These are phyloP conservation scores for Mycena alexandri DNA, from an alignment of 768 basidiomycete species.

Conservation along the genomic window DNA sequence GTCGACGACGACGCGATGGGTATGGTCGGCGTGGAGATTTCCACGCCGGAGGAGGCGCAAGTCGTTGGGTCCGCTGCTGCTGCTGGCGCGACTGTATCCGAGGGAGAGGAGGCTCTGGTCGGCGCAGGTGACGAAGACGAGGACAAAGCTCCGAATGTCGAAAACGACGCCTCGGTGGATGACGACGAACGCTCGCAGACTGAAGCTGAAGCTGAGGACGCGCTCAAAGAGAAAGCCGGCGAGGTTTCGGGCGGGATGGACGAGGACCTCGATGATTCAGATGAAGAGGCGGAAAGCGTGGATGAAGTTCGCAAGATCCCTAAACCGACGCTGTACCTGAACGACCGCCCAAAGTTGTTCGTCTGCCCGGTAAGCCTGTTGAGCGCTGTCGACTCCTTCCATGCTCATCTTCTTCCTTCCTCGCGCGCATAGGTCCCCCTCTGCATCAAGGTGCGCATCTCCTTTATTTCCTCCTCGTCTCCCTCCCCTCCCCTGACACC, in stretches of 20 bases:
- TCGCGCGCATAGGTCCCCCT: background rate
- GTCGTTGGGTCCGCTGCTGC: background rate
- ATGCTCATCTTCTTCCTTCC: background rate
- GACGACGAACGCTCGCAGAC: background rate
- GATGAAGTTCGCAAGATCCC: too few relatives aligned
- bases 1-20: background rate
- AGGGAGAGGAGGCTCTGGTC: background rate
- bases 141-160: too few relatives aligned
- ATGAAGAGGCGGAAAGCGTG: background rate
- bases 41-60: background rate
- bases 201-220: background rate
- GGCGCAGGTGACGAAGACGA: background rate
- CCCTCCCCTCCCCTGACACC: background rate
- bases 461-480: background rate
- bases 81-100: background rate
- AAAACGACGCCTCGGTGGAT: too few relatives aligned
- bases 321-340: background rate
- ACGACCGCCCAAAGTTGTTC: background rate
- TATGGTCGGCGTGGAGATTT: too few relatives aligned
- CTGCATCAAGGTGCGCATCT: slow-evolving; percentile 18
- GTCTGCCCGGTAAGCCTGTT: slow-evolving; percentile 17
- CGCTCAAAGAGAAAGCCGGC: background rate
- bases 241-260: background rate
- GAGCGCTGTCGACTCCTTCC: too few relatives aligned
- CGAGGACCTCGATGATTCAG: background rate